Percentiles rank a stretch among this genome's conserved stretches.
phyloP scores from a whole-genome alignment of 495 filamentous ascomycete genomes.

The Trypethelium eluteriae region DNA sequence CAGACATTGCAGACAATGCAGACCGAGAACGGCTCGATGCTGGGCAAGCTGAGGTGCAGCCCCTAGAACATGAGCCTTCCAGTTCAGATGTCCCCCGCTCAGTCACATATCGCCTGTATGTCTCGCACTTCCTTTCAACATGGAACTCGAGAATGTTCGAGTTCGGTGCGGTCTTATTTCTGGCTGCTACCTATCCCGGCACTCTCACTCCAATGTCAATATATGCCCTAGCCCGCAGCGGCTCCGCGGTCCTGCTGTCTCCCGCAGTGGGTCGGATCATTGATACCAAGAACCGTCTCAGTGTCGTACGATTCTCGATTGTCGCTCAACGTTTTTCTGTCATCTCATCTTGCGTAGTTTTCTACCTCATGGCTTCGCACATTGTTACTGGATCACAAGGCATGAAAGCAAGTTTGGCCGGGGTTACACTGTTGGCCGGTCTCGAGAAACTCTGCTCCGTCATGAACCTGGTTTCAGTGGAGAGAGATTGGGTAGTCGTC shows the following conservation, averaged over 20 bases:
- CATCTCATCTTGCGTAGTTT: slow-evolving; percentile 20
- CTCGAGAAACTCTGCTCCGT: slow-evolving; percentile 49
- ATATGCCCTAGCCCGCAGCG: slow-evolving; percentile 34
- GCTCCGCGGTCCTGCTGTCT: slow-evolving; percentile 23
- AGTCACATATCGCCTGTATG: slow-evolving; percentile 37
- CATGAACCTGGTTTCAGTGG: slow-evolving; percentile 55
- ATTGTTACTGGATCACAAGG: neutral
- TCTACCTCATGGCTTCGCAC: slow-evolving; percentile 13
- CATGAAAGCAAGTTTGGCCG: neutral
- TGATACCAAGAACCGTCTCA: slow-evolving; percentile 23
- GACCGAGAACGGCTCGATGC: neutral
- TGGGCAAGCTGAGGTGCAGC: neutral
- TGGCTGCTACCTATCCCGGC: slow-evolving; percentile 42
- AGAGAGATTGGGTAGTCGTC: slow-evolving; percentile 56
- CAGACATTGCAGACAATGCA: neutral
- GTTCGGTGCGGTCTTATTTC: slow-evolving; percentile 55
- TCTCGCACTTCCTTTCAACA: slow-evolving; percentile 58
- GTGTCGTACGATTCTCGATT: slow-evolving; percentile 27
- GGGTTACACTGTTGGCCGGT: slow-evolving; percentile 45
- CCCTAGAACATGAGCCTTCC: neutral
- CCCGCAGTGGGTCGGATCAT: slow-evolving; percentile 21
- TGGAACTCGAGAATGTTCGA: slow-evolving; percentile 68
- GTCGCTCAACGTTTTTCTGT: slow-evolving; percentile 23
- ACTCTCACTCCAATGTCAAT: slow-evolving; percentile 21
- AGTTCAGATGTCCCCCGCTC: neutral